phyloP scores from a whole-genome alignment of 495 filamentous ascomycete species.

The Copromyces sp. region DNA sequence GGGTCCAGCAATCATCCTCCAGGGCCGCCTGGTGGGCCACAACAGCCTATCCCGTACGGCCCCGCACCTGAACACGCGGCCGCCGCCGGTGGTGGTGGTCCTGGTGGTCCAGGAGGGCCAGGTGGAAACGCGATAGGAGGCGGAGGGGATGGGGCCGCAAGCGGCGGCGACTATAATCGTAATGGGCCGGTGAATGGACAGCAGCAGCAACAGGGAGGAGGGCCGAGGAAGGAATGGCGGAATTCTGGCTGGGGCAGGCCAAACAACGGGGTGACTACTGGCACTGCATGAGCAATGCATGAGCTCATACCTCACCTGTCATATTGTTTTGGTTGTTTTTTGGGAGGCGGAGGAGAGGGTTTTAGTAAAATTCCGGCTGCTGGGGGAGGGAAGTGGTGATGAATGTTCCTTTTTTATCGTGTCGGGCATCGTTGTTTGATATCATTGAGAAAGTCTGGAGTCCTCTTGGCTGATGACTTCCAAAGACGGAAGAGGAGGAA shows the following conservation, averaged over 20 bases:
- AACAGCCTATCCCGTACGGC: not conserved
- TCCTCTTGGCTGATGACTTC: not conserved
- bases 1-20: slow-evolving; percentile 11
- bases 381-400: not conserved
- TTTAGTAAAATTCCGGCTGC: not conserved
- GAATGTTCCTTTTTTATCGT: not conserved
- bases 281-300: slow-evolving; percentile 14
- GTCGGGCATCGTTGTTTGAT: not conserved
- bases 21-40: not conserved
- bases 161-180: not conserved
- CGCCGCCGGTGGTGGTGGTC: not conserved
- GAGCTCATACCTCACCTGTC: not conserved
- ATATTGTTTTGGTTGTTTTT: not conserved
- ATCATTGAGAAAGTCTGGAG: not conserved
- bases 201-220: slow-evolving; percentile 6
- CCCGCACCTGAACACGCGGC: not conserved
- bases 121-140: not conserved
- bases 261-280: slow-evolving; percentile 26
- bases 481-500: too few relatives aligned
- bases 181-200: not conserved
- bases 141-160: not conserved
- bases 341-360: not conserved
- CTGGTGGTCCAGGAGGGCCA: not conserved
- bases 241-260: slow-evolving; percentile 42
- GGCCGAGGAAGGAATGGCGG: slow-evolving; percentile 37